Evolutionary conservation across 2,329 filamentous ascomycete genomes (phyloP).

Genomic region (Aspergillus terreus): DNA sequence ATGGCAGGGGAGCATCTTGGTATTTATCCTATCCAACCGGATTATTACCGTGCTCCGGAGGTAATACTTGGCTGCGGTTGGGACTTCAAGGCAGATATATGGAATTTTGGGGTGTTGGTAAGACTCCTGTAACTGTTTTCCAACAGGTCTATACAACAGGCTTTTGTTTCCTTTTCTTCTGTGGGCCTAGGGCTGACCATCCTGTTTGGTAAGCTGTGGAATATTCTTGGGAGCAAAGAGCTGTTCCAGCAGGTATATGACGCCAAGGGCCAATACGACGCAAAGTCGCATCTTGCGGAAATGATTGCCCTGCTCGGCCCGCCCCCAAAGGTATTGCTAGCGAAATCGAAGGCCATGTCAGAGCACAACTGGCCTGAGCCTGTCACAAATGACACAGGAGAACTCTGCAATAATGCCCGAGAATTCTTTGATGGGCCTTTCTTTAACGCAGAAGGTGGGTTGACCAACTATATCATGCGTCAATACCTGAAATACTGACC

Average conservation of each 20-base stretch:
- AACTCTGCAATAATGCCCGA: slow-evolving; percentile 14
- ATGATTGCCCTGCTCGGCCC: slow-evolving; percentile 39
- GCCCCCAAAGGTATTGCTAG: slow-evolving; percentile 27
- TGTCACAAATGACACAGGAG: slow-evolving; percentile 10
- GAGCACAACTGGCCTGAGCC: slow-evolving; percentile 13
- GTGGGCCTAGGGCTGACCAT: no score
- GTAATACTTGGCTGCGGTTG: slow-evolving; percentile 34
- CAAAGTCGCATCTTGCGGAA: slow-evolving; percentile 35
- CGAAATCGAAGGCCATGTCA: slow-evolving; percentile 14
- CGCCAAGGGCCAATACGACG: slow-evolving; percentile 24
- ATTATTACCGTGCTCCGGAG: slow-evolving; percentile 33
- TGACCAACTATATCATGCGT: no score
- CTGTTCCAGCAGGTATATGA: slow-evolving; percentile 32
- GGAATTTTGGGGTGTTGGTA: slow-evolving; percentile 36
- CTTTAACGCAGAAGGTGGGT: slow-evolving; percentile 20
- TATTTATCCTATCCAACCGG: slow-evolving; percentile 43
- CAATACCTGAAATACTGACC: no score
- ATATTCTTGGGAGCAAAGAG: slow-evolving; percentile 6
- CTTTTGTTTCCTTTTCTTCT: no score
- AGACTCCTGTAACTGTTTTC: neutral
- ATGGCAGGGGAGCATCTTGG: slow-evolving; percentile 8
- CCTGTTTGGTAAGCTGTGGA: no score
- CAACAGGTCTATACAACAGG: no score
- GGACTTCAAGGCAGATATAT: slow-evolving; percentile 35
- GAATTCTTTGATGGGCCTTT: slow-evolving; percentile 24